Evolutionary conservation across 2,329 filamentous ascomycete genomes (phyloP).

Genomic region (Pseudonectria buxi): DNA sequence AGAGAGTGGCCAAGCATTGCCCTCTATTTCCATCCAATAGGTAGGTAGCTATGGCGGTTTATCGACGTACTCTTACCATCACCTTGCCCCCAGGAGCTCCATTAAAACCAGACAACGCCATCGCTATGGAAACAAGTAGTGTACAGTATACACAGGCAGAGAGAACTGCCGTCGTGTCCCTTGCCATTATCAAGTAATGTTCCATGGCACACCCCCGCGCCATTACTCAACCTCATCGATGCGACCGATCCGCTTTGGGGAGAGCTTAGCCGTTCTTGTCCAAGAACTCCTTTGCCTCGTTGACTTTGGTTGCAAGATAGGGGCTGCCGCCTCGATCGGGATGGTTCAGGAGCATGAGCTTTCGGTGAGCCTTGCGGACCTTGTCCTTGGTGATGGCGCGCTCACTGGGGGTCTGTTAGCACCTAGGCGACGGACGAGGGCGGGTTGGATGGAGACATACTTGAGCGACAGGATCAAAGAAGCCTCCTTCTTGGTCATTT

Average conservation of each 20-base stretch:
- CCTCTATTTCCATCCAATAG: slow-evolving; percentile 15
- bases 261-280: slow-evolving; percentile 54
- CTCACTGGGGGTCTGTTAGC: slow-evolving; percentile 52
- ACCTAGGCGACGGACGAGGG: not conserved
- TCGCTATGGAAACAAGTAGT: slow-evolving; percentile 38
- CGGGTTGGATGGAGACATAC: slow-evolving; percentile 44
- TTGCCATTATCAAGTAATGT: not conserved
- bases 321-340: slow-evolving; percentile 95
- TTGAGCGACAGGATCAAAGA: slow-evolving; percentile 83
- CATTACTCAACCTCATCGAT: too few species aligned
- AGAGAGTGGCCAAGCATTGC: slow-evolving; percentile 17
- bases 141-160: slow-evolving; percentile 28
- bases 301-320: slow-evolving; percentile 94
- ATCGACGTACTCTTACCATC: slow-evolving; percentile 14
- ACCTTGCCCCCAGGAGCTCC: slow-evolving; percentile 12
- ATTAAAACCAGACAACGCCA: slow-evolving; percentile 33
- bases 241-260: not conserved
- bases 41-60: slow-evolving; percentile 10
- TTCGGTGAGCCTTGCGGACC: slow-evolving; percentile 89
- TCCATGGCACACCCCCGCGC: slow-evolving; percentile 3
- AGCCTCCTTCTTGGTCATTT: slow-evolving; percentile 90
- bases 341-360: slow-evolving; percentile 95
- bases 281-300: slow-evolving; percentile 94
- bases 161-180: slow-evolving; percentile 4
- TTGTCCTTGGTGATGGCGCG: slow-evolving; percentile 84